Base-by-base conservation (phyloP, 495 filamentous ascomycete species). In the Evernia prunastri region DNA sequence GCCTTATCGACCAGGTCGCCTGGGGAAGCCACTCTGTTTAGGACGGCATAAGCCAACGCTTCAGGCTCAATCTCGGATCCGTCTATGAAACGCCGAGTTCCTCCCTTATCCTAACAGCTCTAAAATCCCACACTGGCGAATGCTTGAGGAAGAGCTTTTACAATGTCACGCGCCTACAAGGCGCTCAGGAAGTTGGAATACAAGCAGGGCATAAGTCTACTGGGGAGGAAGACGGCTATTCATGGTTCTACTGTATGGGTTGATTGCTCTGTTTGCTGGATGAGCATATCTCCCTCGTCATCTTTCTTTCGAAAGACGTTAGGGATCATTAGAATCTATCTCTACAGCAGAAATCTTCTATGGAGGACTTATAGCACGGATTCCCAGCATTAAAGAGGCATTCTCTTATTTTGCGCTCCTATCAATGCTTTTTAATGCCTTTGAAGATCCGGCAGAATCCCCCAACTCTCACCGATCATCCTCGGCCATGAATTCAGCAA, bases 1-100 rank as follows among this genome's bases (percentile, higher is more conserved):
- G 53, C 45, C 39, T 58, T 9, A 63, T 63, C 7, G 51, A 63
- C 61, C 56, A 63, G 27, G 40, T 47, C 37, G 20, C 61, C 18
- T 63, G 37, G 61, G 61, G 53, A 63, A 63, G 36, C 18, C 61
- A 63, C 54, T 61, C 29, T 42, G 37, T 60, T 42, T 60, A 60
- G n/a, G 17, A 60, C 23, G 27, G 53, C 25, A 56, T 56, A 57
- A 57, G 54, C 54, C 54, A 57, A 57, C 54, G 54, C 54, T 57
- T 57, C 54, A 57, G 56, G 56, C 56, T 58, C 56, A 58, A 37
- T 58, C 31, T 58, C 36, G 36, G 56, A 39, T 58, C 35, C 33
- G 20, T 35, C 56, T 58, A 58, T 58, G 13, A 58, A 25, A 23
- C 56, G 56, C 56, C 33, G 35, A 37, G 36, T 58, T 58, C 56